Conservation (phyloP, 2,329 filamentous ascomycete genomes). For the Raffaelea albimanens region DNA sequence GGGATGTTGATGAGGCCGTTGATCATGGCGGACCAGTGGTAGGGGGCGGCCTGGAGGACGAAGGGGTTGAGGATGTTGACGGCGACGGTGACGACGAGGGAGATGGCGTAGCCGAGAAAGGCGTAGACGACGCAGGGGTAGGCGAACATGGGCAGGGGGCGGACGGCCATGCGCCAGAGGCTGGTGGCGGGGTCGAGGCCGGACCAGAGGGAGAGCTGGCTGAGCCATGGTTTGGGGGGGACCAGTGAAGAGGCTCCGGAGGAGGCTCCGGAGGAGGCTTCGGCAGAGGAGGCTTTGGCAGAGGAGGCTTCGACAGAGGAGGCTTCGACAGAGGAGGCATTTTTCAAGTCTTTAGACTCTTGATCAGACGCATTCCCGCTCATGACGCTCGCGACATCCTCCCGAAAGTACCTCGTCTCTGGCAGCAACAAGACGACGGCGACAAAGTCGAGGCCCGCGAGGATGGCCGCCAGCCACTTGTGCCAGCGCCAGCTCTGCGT, state of each 20-base stretch:
- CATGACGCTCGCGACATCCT: slow-evolving; percentile 12
- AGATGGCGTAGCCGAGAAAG: slow-evolving; percentile 21
- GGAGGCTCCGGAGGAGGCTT: too few species aligned
- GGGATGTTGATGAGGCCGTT: slow-evolving; percentile 32
- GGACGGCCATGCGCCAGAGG: slow-evolving; percentile 18
- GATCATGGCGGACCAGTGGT: slow-evolving; percentile 19
- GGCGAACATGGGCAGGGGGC: slow-evolving; percentile 20
- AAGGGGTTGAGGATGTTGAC: slow-evolving; percentile 23
- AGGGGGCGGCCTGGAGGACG: slow-evolving; percentile 22
- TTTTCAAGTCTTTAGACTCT: too few species aligned
- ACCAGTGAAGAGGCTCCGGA: background rate
- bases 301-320: too few species aligned
- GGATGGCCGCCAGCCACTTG: slow-evolving; percentile 21
- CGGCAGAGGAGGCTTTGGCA: too few species aligned
- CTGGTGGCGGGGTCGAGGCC: slow-evolving; percentile 15
- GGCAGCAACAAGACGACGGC: slow-evolving; percentile 21
- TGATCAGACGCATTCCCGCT: too few species aligned
- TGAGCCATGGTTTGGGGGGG: slow-evolving; percentile 16
- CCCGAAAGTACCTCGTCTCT: slow-evolving; percentile 19
- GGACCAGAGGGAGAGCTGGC: slow-evolving; percentile 19
- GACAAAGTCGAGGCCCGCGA: slow-evolving; percentile 18
- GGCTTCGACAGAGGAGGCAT: too few species aligned
- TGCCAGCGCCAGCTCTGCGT: slow-evolving; percentile 22
- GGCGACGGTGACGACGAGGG: slow-evolving; percentile 19
- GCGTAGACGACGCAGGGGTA: slow-evolving; percentile 22